Percentiles rank a stretch among this genome's conserved stretches.
Conservation (phyloP, 768 basidiomycete genomes). For the Tricholomella constricta region DNA sequence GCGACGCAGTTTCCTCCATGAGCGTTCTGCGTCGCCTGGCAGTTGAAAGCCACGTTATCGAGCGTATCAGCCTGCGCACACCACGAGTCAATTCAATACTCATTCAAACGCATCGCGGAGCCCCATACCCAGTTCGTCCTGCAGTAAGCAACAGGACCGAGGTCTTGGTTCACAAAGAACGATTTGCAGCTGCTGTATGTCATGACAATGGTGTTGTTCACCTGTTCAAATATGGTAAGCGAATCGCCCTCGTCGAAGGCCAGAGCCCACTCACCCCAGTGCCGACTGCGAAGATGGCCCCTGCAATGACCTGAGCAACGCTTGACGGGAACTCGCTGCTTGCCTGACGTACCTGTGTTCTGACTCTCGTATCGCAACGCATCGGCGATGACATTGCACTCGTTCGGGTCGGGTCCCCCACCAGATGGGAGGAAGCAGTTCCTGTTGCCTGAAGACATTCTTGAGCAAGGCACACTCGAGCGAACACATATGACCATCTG, state of each 20-base stretch:
- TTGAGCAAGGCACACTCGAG: no score
- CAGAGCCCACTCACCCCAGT: slow-evolving; percentile 25
- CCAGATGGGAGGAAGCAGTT: slow-evolving; percentile 49
- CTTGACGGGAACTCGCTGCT: neutral
- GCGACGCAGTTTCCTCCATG: slow-evolving; percentile 53
- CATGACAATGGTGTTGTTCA: slow-evolving; percentile 42
- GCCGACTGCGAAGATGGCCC: slow-evolving; percentile 29
- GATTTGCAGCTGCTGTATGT: slow-evolving; percentile 43
- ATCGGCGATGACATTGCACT: slow-evolving; percentile 51
- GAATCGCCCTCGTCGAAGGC: neutral
- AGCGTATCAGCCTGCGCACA: slow-evolving; percentile 38
- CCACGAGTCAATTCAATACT: neutral
- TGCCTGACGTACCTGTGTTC: slow-evolving; percentile 39
- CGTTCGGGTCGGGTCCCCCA: slow-evolving; percentile 49
- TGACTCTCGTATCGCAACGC: slow-evolving; percentile 48
- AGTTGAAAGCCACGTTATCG: slow-evolving; percentile 47
- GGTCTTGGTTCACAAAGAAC: slow-evolving; percentile 52
- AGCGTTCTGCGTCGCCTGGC: slow-evolving; percentile 50
- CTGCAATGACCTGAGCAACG: neutral
- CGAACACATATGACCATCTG: neutral
- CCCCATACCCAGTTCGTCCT: slow-evolving; percentile 45
- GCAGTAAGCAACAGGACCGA: slow-evolving; percentile 41
- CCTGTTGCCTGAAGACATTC: slow-evolving; percentile 32
- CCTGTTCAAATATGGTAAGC: slow-evolving; percentile 14
- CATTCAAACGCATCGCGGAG: neutral